phyloP scores from a whole-genome alignment of 345 rosid genomes.

The Turritis glabra region DNA sequence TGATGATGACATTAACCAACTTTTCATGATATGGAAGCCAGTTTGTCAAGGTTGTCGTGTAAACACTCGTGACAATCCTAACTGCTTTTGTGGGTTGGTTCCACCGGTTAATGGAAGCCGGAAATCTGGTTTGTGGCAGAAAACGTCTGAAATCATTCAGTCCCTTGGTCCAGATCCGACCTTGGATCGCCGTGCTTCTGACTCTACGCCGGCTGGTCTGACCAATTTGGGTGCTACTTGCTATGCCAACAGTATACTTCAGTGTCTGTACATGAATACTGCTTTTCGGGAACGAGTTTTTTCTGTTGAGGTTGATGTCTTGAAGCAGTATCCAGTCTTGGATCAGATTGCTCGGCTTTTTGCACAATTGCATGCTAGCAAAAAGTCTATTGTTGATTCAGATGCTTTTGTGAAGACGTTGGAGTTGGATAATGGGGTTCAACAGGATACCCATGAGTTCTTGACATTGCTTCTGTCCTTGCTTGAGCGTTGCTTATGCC shows the following conservation, averaged over 20 bases:
- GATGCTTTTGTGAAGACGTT: conserved; percentile 91
- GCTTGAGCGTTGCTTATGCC: conserved; percentile 82
- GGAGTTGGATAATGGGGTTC: conserved; percentile 92
- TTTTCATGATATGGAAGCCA: conserved; percentile 74
- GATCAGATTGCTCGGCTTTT: conserved; percentile 88
- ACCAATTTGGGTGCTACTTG: conserved; percentile 96
- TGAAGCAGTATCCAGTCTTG: conserved; percentile 76
- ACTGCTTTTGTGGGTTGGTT: conserved; percentile 85
- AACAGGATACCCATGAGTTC: conserved; percentile 98
- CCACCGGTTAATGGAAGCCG: conserved; percentile 86
- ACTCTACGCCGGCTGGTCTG: conserved; percentile 80
- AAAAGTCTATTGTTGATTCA: conserved; percentile 80
- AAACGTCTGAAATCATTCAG: conserved; percentile 63
- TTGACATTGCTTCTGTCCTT: conserved; percentile 87
- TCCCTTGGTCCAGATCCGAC: conserved; percentile 72
- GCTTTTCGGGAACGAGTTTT: conserved; percentile 80
- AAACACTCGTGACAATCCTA: conserved; percentile 89
- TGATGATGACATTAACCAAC: conserved; percentile 61
- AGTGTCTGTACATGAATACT: conserved; percentile 84
- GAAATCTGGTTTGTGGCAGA: conserved; percentile 93
- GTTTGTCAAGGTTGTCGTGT: conserved; percentile 95
- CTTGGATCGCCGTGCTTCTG: conserved; percentile 65
- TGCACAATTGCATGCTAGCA: conserved; percentile 81
- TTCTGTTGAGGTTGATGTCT: conserved; percentile 71
- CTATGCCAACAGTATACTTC: conserved; percentile 97